Base-by-base conservation (phyloP, 2,329 filamentous ascomycete genomes). In the Coniochaeta sp. region DNA sequence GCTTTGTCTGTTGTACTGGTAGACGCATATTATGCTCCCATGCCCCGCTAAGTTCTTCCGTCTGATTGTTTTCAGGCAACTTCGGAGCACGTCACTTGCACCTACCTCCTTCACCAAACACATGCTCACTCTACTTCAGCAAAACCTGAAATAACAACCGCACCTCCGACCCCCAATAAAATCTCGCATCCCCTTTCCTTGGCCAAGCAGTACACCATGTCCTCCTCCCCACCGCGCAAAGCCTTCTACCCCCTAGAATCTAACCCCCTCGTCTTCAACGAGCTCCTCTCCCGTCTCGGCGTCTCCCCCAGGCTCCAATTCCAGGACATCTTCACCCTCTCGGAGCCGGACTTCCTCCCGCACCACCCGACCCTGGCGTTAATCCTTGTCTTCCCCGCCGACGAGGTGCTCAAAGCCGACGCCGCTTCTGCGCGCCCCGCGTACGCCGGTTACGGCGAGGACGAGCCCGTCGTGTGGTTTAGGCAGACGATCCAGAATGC, bases 401-500 rank as follows among this genome's bases (percentile, higher is more conserved):
- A 60, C 72, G 35, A 76, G 75, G 45, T 87, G 86, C 67, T 81
- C 86, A 66, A 70, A 48, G 8, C 77, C 77, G 60, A 76, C 18
- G 45, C 45, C 28, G 26, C 26, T 7, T 46, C 42, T 14, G 30
- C n/a, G 2, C 46, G 48, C 0, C n/a, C 48, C 7, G 51, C 58
- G 16, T 60, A 62, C 53, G 45, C 45, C 31, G 51, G 54, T 1
- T 49, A 24, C 26, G 82, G 82, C 1, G 66, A 75, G 4, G 60
- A 65, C 1, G 83, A 87, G 55, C 74, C 79, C n/a, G 80, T 86
- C 0, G 65, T 86, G n/a, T 89, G 84, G 85, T 87, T 85, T 67
- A 83, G 81, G 61, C 84, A 88, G 61, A 88, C 83, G 0, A 88
- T 88, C 61, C 75, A 82, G 56, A 87, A 89, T 61, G 83, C 85